Evolutionary conservation across 1,284 basidiomycete genomes (phyloP).

Genomic region (Ustilago loliicola): DNA sequence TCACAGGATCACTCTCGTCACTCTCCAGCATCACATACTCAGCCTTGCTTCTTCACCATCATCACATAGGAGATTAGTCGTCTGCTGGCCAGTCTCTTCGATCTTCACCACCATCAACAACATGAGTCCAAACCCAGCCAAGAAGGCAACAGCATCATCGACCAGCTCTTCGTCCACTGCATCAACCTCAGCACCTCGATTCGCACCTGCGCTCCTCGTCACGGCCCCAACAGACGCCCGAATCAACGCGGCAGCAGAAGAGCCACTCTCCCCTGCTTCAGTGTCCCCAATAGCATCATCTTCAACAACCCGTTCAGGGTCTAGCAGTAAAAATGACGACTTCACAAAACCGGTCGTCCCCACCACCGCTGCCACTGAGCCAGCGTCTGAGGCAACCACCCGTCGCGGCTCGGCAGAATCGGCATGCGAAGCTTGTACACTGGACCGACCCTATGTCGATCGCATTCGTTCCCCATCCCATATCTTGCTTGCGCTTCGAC

Average conservation of each 20-base stretch:
- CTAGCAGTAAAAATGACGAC: neutral
- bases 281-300: neutral
- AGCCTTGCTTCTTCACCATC: neutral
- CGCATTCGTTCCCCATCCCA: constrained; percentile 31
- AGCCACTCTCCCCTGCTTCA: neutral
- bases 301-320: constrained; percentile 3
- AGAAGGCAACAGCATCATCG: neutral
- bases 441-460: constrained; percentile 18
- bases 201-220: constrained; percentile 9
- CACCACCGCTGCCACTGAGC: neutral
- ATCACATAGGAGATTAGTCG: neutral
- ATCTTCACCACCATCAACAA: neutral
- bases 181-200: neutral
- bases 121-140: neutral
- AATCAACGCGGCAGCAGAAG: neutral
- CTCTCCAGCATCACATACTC: neutral
- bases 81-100: neutral
- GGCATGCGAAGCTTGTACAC: constrained; percentile 22
- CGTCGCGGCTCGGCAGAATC: constrained; percentile 2
- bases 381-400: neutral
- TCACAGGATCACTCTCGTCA: neutral
- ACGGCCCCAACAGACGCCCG: neutral
- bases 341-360: neutral
- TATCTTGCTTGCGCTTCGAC: constrained; percentile 22
- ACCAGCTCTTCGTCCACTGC: neutral